Base-by-base conservation (phyloP, 768 basidiomycete genomes). In the Macrolepiota fuliginosa region DNA sequence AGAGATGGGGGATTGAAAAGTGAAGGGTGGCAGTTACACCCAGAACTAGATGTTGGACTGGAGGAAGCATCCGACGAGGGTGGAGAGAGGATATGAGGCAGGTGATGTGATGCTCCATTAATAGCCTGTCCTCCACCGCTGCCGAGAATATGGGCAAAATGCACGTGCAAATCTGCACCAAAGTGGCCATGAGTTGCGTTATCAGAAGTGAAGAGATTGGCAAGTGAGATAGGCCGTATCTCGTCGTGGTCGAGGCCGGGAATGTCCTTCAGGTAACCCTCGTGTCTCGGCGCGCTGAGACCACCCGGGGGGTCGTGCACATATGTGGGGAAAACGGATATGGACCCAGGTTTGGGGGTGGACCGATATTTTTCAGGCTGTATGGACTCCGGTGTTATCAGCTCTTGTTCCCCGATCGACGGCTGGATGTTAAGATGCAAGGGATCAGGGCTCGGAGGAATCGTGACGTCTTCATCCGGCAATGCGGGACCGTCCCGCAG, bases 1-100 rank as follows among this genome's bases (percentile, higher is more conserved):
- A 65, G 24, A 67, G 56, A 13, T 66, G 68, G 1, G 67, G 56
- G n/a, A 7, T 42, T 36, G 35, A 54, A 13, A 4, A 0, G 40
- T 27, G 11, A 27, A 24, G 54, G 37, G 27, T 13, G 37, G 13
- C 35, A 56, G 39, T 36, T 22, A 12, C 6, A 25, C 13, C 39
- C 37, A 4, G 54, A 17, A 19, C 54, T 29, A 13, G 54, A 56
- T 13, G 13, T 17, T 19, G 54, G 42, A 25, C 39, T 56, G 15
- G 54, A 42, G 2, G 54, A 56, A 15, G 22, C 27, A 6, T 56
- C 54, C 39, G 54, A 56, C 25, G 37, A 42, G 9, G 54, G 39
- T 25, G 54, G 54, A 3, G 39, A 32, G 24, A 56, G 1, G 7
- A 7, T 11, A 0, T 29, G n/a, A n/a, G n/a, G n/a, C n/a, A n/a